phyloP scores from a whole-genome alignment of 495 filamentous ascomycete genomes.

The Neurospora discreta region DNA sequence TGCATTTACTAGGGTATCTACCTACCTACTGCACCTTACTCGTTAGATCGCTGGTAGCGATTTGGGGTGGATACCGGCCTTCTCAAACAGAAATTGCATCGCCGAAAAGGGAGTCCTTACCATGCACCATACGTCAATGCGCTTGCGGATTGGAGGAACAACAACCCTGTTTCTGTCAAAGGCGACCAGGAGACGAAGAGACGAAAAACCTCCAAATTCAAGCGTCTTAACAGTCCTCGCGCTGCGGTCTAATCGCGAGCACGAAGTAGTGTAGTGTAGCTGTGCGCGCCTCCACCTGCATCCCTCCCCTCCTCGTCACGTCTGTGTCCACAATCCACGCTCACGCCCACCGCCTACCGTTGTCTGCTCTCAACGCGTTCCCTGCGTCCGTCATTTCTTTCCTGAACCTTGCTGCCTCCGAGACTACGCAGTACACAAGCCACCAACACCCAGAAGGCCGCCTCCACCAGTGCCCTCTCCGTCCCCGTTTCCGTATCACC shows the following conservation, averaged over 20 bases:
- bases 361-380: background rate
- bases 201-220: background rate
- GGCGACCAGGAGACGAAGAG: background rate
- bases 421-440: background rate
- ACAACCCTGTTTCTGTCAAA: background rate
- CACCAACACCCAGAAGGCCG: background rate
- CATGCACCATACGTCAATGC: background rate
- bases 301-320: background rate
- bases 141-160: background rate
- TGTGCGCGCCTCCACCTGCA: background rate
- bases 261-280: background rate
- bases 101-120: background rate
- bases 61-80: background rate
- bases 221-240: background rate
- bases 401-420: background rate
- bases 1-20: too few species aligned
- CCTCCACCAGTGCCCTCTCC: background rate
- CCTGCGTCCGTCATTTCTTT: background rate
- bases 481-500: background rate
- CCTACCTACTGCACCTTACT: too few species aligned
- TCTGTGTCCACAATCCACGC: background rate
- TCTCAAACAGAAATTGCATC: background rate
- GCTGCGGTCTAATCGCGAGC: background rate
- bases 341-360: background rate
- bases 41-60: background rate